Base-by-base conservation (phyloP, 495 filamentous ascomycete genomes). In the Niebla homalea region DNA sequence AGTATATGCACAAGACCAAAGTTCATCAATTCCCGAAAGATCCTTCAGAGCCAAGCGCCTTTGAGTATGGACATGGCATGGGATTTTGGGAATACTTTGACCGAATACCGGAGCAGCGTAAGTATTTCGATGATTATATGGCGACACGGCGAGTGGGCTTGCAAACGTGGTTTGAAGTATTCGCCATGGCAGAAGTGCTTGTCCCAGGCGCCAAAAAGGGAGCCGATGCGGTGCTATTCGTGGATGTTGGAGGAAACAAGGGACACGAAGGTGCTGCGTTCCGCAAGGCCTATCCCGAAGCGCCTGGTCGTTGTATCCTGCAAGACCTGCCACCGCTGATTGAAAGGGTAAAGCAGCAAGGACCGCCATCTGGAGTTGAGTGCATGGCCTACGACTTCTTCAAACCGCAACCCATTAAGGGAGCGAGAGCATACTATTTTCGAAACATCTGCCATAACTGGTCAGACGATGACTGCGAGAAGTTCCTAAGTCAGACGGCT, bases 381-480 rank as follows among this genome's bases (percentile, higher is more conserved):
- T 51, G 52, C 19, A 49, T 61, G 57, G 55, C 60, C 14, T 63
- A 72, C 50, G 65, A 74, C 44, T 71, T 74, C 51, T 70, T 70
- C 46, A 63, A 52, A 7, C 52, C 58, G 18, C 68, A 72, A 48
- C 66, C 71, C 6, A 52, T 75, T 3, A 63, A 69, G 53, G 73
- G 68, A 1, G 64, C 70, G 19, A 60, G 63, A 19, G 65, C 61
- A 25, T 77, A 77, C 51, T 71, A 69, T 52, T 64, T 71, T 54
- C 65, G 70, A 32, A 65, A 60, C 36, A 65, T 73, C 25, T 66
- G 68, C n/a, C 69, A 74, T 52, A 66, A 74, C 47, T 72, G 68
- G 68, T 50, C 61, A 11, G 55, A 69, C 51, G 50, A 62, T 4
- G 58, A 64, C 43, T 64, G 60, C 19, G 58, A 54, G 25, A 43